Percentiles rank a stretch among this genome's conserved stretches.
Conservation (phyloP, 352 stramenopile genomes). For the Plasmopara viticola region DNA sequence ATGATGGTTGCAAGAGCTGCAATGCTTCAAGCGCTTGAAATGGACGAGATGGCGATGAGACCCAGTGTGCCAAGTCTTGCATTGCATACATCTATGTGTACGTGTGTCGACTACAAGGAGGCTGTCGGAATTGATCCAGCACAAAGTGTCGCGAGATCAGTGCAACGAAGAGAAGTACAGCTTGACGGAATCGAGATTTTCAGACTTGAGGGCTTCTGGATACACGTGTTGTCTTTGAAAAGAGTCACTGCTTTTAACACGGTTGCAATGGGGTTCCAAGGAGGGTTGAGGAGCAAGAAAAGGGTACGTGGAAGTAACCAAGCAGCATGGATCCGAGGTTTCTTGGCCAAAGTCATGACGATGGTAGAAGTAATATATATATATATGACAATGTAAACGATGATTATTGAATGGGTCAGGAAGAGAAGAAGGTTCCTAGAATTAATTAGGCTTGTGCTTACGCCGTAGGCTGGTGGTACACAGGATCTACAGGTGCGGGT, state of each 20-base stretch:
- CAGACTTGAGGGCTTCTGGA: constrained; percentile 11
- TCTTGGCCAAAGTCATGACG: no score
- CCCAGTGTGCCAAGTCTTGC: constrained; percentile 14
- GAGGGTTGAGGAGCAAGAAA: constrained; percentile 1
- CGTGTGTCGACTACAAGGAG: constrained; percentile 15
- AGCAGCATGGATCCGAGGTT: neutral
- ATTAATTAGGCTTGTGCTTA: constrained; percentile 35
- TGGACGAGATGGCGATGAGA: constrained; percentile 19
- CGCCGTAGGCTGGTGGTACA: constrained; percentile 41
- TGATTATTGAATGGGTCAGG: constrained; percentile 22
- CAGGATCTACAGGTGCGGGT: constrained; percentile 31
- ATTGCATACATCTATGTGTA: constrained; percentile 21
- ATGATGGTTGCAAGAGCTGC: constrained; percentile 18
- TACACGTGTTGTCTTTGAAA: constrained; percentile 17
- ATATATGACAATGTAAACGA: no score
- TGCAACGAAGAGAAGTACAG: constrained; percentile 17
- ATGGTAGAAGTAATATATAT: no score
- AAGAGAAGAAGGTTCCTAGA: constrained; percentile 27
- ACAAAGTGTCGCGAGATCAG: constrained; percentile 16
- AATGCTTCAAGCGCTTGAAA: constrained; percentile 8
- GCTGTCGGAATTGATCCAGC: constrained; percentile 16
- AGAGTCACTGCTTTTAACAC: constrained; percentile 13
- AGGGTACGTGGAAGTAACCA: constrained; percentile 2
- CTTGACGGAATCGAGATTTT: constrained; percentile 14
- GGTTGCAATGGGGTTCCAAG: neutral